These are phyloP conservation scores for Alternaria incomplexa DNA, from an alignment of 2,329 filamentous ascomycete species.

Conservation along the genomic window DNA sequence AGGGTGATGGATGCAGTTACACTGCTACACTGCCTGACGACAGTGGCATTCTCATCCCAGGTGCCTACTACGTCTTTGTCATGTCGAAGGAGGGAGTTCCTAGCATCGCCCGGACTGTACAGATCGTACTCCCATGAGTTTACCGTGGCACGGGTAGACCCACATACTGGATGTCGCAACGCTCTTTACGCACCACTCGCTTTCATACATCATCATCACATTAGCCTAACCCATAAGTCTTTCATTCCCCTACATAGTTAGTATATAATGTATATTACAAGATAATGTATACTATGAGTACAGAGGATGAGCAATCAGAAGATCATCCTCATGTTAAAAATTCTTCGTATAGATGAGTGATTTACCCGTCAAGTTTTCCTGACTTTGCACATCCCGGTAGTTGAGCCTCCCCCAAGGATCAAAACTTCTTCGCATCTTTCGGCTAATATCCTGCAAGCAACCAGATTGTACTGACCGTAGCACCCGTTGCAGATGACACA, in stretches of 20 bases:
- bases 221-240: not conserved
- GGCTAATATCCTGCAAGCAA: not conserved
- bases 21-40: constrained; percentile 29
- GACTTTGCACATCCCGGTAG: not conserved
- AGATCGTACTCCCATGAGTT: constrained; percentile 19
- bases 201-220: not conserved
- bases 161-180: not conserved
- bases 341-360: not conserved
- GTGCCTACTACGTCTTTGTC: constrained; percentile 34
- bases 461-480: not conserved
- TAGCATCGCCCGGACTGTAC: constrained; percentile 27
- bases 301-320: not conserved
- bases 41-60: constrained; percentile 29
- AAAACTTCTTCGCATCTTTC: not conserved
- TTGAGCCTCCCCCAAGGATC: not conserved
- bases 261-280: not conserved
- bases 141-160: not conserved
- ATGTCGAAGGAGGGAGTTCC: constrained; percentile 26
- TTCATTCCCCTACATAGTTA: not conserved
- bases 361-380: not conserved
- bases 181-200: not conserved
- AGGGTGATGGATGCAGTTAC: constrained; percentile 4
- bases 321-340: not conserved
- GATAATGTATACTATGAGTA: not conserved
- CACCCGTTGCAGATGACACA: not conserved